Base-by-base conservation (phyloP, 2,329 filamentous ascomycete species). In the Phoma sp. region DNA sequence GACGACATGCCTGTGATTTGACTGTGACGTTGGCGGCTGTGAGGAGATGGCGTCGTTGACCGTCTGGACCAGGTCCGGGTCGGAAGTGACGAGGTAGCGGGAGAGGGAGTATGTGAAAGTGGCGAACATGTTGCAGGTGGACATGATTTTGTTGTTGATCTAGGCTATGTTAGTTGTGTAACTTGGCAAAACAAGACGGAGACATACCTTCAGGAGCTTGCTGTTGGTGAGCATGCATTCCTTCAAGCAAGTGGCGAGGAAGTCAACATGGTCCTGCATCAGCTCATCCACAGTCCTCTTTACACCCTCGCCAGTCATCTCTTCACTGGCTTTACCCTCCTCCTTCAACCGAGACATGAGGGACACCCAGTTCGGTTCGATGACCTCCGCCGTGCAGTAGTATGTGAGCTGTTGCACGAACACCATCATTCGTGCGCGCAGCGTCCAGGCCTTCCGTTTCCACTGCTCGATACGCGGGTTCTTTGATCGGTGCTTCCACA, bases 261-360 rank as follows among this genome's bases (percentile, higher is more conserved):
- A 99, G 76, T 98, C 95, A 56, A 99, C 93, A 77, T 99, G 95
- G 70, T 98, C 93, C 77, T 98, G 92, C 95, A 99, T 99, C 70
- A 99, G 78, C 77, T 98, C 92, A 69, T 99, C 95, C 1, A 99
- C 95, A 0, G 95, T 99, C 30, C 92, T 75, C 65, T 85, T 87
- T n/a, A 82, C 81, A 51, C 83, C 66, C 4, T 64, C 59, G 0
- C 78, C 58, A 70, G 77, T 49, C 68, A 69, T 52, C 4, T 75
- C 33, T 66, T 63, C 65, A 12, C 42, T 59, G 26, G 47, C 54
- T 33, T 53, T 64, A 7, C 84, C 79, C 7, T 82, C 81, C 33
- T 75, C 69, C 11, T 88, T 88, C 5, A 98, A 82, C 26, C 91
- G 84, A n/a, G 88, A 86, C 92, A 97, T 97, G 57, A 99, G 86